Evolutionary conservation across 2,329 filamentous ascomycete genomes (phyloP), one percentile per base, ranked within the genome.

Genomic region (Fusarium annulatum): DNA sequence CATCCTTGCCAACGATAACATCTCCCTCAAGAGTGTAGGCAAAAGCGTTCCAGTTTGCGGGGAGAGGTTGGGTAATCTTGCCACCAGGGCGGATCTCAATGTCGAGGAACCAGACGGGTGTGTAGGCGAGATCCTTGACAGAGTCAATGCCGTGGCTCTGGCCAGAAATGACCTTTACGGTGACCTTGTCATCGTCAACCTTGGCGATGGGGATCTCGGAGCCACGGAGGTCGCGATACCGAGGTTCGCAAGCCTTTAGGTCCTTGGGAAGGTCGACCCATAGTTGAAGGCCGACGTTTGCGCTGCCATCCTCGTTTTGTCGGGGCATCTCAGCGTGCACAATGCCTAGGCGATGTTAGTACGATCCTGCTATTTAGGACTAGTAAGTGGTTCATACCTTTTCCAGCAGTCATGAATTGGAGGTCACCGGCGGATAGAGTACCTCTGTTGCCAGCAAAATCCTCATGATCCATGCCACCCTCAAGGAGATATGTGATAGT

Each of bases 391-490:
- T 49, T 14, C 64, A 26, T 42, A 69, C 66, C 66, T 64, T 69
- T 87, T 8, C 96, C 96, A 2, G 96, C 96, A 0, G 96, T 98
- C 96, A 98, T 98, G 87, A 98, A 98, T 81, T 98, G 96, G 53
- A 98, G 85, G 80, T 98, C 96, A n/a, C 96, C 96, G 0, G 93
- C 84, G 69, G 92, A 88, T 76, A 98, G 94, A 7, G 93, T 96
- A 65, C 96, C 96, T 56, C 88, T 88, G 84, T 96, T 92, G 18
- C 95, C 95, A 5, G 94, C 92, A 76, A 97, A 97, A 82, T 97
- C 95, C 84, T 97, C 95, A 80, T 97, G 95, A 84, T 97, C 94
- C 67, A 97, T 91, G 7, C 89, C 94, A 73, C 96, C 96, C 19
- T 88, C 85, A n/a, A 98, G 87, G 36, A 98, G 87, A 81, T 98